A percentile compares a stretch with the other conserved stretches of the same genome.
Evolutionary conservation across 306 rosid genomes (phyloP).

Genomic region (Psophocarpus tetragonolobus): DNA sequence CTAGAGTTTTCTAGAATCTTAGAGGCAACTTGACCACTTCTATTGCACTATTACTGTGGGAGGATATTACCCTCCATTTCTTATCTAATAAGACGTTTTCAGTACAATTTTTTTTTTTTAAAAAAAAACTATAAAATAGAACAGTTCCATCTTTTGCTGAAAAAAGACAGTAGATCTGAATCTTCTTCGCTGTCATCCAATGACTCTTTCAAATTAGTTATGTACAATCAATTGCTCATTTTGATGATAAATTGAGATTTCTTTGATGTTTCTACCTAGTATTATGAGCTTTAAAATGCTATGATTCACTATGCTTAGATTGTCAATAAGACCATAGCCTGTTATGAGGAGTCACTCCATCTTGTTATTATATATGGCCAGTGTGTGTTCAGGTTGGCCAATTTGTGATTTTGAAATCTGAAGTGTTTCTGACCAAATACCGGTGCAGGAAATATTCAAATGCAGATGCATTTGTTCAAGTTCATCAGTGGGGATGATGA

Average conservation of each 20-base stretch:
- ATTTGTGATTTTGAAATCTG: slow-evolving; percentile 14
- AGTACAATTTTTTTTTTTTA: neutral
- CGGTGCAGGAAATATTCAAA: slow-evolving; percentile 8
- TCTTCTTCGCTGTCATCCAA: slow-evolving; percentile 6
- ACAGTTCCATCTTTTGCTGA: neutral
- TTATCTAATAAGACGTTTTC: neutral
- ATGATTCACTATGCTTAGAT: slow-evolving; percentile 2
- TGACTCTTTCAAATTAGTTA: neutral
- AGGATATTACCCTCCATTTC: slow-evolving; percentile 6
- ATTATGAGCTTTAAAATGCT: neutral
- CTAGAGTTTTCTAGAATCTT: neutral
- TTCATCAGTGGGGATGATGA: neutral
- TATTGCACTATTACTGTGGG: neutral
- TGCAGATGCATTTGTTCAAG: slow-evolving; percentile 17
- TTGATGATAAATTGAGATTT: neutral
- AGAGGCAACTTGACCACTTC: neutral
- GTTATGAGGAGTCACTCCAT: neutral
- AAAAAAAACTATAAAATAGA: neutral
- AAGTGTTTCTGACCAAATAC: neutral
- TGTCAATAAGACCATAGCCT: neutral
- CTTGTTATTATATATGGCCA: slow-evolving; percentile 20
- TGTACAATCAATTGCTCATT: neutral
- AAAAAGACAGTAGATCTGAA: neutral
- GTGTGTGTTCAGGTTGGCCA: slow-evolving; percentile 1
- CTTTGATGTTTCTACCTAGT: slow-evolving; percentile 4